Percentiles rank a stretch among this genome's conserved stretches.
These are phyloP conservation scores for Malus hybrid DNA, from an alignment of 331 rosid genomes.

Conservation along the genomic window DNA sequence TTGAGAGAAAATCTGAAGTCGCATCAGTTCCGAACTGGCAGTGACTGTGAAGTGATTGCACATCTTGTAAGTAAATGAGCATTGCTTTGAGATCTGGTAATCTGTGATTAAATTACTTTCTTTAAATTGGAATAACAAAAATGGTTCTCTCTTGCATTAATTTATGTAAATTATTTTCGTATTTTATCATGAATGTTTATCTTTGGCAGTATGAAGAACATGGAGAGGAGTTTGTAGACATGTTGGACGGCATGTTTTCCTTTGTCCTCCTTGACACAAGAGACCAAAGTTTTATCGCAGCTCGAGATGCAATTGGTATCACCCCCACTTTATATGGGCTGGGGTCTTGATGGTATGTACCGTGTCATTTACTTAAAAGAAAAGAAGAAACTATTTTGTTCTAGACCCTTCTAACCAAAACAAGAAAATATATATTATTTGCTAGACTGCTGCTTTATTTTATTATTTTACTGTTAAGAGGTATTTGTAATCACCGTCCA, in stretches of 20 bases:
- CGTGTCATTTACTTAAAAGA: not conserved
- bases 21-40: slow-evolving; percentile 81
- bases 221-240: slow-evolving; percentile 84
- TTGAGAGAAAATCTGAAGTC: slow-evolving; percentile 56
- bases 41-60: slow-evolving; percentile 98
- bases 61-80: slow-evolving; percentile 76
- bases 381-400: slow-evolving; percentile 13
- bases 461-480: not conserved
- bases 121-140: not conserved
- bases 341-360: slow-evolving; percentile 94
- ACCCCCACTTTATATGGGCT: slow-evolving; percentile 85
- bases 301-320: slow-evolving; percentile 89
- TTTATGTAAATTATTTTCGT: not conserved
- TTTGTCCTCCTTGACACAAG: slow-evolving; percentile 83
- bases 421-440: not conserved
- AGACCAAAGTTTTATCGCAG: slow-evolving; percentile 77
- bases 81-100: not conserved
- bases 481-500: too few relatives aligned
- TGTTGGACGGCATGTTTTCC: slow-evolving; percentile 96
- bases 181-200: not conserved
- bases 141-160: not conserved
- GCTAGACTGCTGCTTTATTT: not conserved
- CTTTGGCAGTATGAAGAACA: slow-evolving; percentile 77
- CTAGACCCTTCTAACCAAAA: not conserved
- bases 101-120: not conserved